Percentiles rank a stretch among this genome's conserved stretches.
Evolutionary conservation across 768 basidiomycete species (phyloP).

Genomic region (Phanerochaete sordida): DNA sequence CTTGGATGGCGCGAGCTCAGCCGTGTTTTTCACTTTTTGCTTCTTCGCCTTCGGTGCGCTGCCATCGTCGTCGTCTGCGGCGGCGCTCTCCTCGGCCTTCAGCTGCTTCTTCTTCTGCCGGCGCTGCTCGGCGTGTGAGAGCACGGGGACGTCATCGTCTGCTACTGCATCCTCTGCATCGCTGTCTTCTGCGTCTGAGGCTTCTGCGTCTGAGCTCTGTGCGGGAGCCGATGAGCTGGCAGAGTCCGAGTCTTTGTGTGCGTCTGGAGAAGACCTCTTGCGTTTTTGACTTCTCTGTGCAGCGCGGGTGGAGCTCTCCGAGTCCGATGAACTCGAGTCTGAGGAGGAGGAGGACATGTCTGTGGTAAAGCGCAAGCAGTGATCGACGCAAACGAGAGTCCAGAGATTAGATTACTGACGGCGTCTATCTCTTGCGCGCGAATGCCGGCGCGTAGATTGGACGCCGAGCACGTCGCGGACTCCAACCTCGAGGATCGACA

Average conservation of each 20-base stretch:
- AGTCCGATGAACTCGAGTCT: constrained; percentile 8
- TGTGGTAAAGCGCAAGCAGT: not conserved
- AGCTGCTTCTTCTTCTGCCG: constrained; percentile 53
- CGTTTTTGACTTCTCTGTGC: constrained; percentile 14
- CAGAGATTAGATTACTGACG: not conserved
- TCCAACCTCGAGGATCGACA: not conserved
- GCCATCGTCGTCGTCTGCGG: constrained; percentile 16
- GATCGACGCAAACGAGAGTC: not conserved
- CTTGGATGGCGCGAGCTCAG: constrained; percentile 26
- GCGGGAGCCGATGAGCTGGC: constrained; percentile 21
- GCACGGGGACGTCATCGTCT: constrained; percentile 41
- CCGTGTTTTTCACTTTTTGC: constrained; percentile 27
- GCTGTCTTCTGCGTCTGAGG: constrained; percentile 12
- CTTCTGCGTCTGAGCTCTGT: constrained; percentile 23
- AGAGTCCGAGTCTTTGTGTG: constrained; percentile 8
- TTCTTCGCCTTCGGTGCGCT: constrained; percentile 14
- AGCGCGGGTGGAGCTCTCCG: constrained; percentile 10
- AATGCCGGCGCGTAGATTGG: not conserved
- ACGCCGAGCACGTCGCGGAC: not conserved
- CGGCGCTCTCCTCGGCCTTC: constrained; percentile 28
- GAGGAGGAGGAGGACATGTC: constrained; percentile 1
- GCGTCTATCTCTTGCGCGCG: not conserved
- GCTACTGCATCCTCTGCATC: constrained; percentile 10
- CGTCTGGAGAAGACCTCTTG: constrained; percentile 6
- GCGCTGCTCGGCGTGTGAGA: constrained; percentile 75